Base-by-base conservation (phyloP, 495 filamentous ascomycete genomes). In the Penicillium angulare region DNA sequence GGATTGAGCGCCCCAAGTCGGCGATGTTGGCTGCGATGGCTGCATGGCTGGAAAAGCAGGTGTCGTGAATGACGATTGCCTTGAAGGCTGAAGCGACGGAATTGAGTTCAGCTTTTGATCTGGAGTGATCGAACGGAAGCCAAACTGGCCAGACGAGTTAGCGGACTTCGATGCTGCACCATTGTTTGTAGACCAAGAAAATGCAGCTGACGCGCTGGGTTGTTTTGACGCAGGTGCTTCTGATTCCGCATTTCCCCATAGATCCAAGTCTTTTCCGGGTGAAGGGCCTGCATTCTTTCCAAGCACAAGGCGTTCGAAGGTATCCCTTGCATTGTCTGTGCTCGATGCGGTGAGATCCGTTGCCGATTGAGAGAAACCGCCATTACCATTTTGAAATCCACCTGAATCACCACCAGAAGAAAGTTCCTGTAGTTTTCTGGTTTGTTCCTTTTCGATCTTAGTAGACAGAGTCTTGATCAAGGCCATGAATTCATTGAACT, bases 401-500 rank as follows among this genome's bases (percentile, higher is more conserved):
- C 65, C 42, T 23, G 75, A 64, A 18, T 72, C 67, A 8, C 66
- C 63, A 10, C 79, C 74, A 18, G 79, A 75, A 2, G 83, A 83
- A 23, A 97, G 76, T 52, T 97, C 95, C 57, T 86, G 86, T 2
- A 98, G 71, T 61, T 96, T 96, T 63, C 82, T 85, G 6, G 77
- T 86, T 55, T 96, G 92, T 55, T 98, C 95, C 12, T 84, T 79
- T 64, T 97, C 92, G 32, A 98, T 87, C 43, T 82, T 81, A 1
- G 77, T 66, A 0, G 89, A 92, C n/a, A 96, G 65, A 0, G 75
- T 78, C 61, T 89, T 92, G 64, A 96, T 93, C 17, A 93, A 72
- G 3, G 78, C 65, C 88, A 97, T 98, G 63, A 91, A 97, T 0
- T 79, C 69, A 55, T 89, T 84, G 66, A 97, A 98, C 68, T 97